phyloP scores from a whole-genome alignment of 2,329 filamentous ascomycete genomes.

The Cyphellophora attinorum region DNA sequence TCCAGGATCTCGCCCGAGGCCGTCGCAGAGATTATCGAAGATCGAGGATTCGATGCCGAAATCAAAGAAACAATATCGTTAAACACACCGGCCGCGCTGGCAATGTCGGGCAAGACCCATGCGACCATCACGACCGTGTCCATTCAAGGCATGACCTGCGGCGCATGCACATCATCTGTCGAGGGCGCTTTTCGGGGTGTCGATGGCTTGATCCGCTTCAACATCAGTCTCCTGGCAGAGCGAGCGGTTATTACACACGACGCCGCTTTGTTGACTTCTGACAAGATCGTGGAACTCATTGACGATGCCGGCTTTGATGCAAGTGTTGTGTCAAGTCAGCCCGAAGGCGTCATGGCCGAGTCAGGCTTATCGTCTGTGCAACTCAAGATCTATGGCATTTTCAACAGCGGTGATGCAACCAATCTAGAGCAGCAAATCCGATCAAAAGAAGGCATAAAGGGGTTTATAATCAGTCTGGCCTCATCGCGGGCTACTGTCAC shows the following conservation, averaged over 20 bases:
- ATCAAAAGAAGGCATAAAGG: conserved; percentile 59
- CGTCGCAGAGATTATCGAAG: conserved; percentile 51
- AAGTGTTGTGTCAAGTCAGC: conserved; percentile 65
- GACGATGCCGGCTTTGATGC: conserved; percentile 88
- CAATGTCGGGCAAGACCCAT: conserved; percentile 27
- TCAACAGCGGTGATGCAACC: conserved; percentile 61
- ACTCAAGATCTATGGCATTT: conserved; percentile 75
- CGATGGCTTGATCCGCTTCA: conserved; percentile 76
- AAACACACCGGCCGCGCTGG: conserved; percentile 21
- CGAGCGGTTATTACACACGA: conserved; percentile 83
- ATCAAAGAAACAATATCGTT: conserved; percentile 21
- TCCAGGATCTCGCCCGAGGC: conserved; percentile 41
- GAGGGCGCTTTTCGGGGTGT: conserved; percentile 70
- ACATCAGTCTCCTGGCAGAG: conserved; percentile 89
- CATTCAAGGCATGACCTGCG: conserved; percentile 96
- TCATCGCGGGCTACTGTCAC: conserved; percentile 65
- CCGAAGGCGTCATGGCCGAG: conserved; percentile 47
- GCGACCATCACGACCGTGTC: conserved; percentile 68
- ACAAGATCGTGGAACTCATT: conserved; percentile 71
- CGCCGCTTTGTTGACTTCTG: conserved; percentile 56
- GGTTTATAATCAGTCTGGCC: conserved; percentile 63
- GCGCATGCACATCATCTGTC: conserved; percentile 87
- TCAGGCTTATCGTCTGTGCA: conserved; percentile 55
- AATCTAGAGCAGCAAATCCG: conserved; percentile 60
- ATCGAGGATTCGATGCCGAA: conserved; percentile 68